Evolutionary conservation across 2,329 filamentous ascomycete species (phyloP), one percentile per base, ranked within the genome.

Genomic region (Apiospora phragmitis): DNA sequence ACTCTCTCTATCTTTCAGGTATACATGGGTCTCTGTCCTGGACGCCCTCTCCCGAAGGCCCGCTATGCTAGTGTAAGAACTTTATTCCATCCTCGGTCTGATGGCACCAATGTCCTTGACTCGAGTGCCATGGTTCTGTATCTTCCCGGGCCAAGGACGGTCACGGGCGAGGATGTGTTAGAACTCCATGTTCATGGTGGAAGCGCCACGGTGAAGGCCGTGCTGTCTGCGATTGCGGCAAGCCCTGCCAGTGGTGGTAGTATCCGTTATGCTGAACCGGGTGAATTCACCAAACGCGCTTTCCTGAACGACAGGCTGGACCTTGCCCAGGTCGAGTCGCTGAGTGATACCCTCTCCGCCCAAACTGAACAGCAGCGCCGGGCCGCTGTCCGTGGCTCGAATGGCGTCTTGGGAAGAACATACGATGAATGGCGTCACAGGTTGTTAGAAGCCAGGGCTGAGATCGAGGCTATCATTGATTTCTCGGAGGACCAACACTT

Each of bases 401-500:
- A 90, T 4, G 91, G 91, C 29, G 82, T 86, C 0, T 85, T 98
- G 16, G 90, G 93, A 0, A 86, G 87, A 71, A 90, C 90, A 24
- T 99, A 99, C 80, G 94, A 98, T 75, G 77, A 77, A 12, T 99
- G 96, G 96, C 90, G 95, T 35, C 84, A 89, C 73, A 86, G 90
- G 74, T 83, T 99, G 24, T 85, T 98, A 8, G 87, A 92, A 73
- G 95, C 95, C 12, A 90, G 96, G 1, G 96, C 94, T 12, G 95
- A 98, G 82, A 87, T 99, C 49, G 96, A 99, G 81, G 96, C 96
- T 0, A 83, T 99, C 75, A 98, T 99, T 72, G 96, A 99, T 81
- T 99, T 99, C 79, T 93, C 94, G 0, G 96, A 99, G 80, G 96
- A 98, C 77, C 95, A 99, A 81, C 93, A 98, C 83, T 97, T 99